Evolutionary conservation across 768 basidiomycete genomes (phyloP), one percentile per base, ranked within the genome.

Genomic region (Amanita phalloides): DNA sequence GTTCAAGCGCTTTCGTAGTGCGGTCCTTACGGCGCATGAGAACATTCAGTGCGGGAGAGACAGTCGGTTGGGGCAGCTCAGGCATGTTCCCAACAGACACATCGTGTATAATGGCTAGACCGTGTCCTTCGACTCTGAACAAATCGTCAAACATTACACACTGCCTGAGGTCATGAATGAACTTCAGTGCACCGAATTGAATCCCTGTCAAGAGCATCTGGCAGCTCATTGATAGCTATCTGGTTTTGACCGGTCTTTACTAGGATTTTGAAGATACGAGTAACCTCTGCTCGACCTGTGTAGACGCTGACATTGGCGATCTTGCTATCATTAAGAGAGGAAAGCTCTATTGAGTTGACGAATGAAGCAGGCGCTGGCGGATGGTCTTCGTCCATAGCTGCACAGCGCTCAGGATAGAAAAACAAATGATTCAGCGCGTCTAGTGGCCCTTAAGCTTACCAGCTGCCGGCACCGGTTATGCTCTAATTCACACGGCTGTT

Each of bases 61-160:
- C 60, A 6, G 53, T 61, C 1, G 57, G 57, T 7, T 39, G 13
- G 4, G 60, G 44, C 2, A 62, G 55, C 13, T 45, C 54, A 9
- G 61, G 51, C 13, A 57, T 50, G 1, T 37, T 48, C 2, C 68
- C 67, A 32, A 72, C 53, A 13, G 67, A 65, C 1, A 75, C 72
- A 52, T 75, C 73, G 44, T 75, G 72, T 39, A 76, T 75, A 0
- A 69, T 73, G 4, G 71, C 73, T 37, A 61, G 56, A n/a, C 73
- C 71, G 17, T 65, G 57, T 8, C 73, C 74, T 61, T 75, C 71
- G 3, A 74, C 73, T 51, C 74, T 75, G 23, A 50, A 53, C 25
- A 44, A 25, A 41, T 9, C 0, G 26, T 8, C 53, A 10, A 48
- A 47, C 17, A 45, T 26, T 25, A 48, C 41, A n/a, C 20, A 36